Percentiles rank a stretch among this genome's conserved stretches.
Evolutionary conservation across 805 yeast species (phyloP).

Genomic region (Candida ponderosae): DNA sequence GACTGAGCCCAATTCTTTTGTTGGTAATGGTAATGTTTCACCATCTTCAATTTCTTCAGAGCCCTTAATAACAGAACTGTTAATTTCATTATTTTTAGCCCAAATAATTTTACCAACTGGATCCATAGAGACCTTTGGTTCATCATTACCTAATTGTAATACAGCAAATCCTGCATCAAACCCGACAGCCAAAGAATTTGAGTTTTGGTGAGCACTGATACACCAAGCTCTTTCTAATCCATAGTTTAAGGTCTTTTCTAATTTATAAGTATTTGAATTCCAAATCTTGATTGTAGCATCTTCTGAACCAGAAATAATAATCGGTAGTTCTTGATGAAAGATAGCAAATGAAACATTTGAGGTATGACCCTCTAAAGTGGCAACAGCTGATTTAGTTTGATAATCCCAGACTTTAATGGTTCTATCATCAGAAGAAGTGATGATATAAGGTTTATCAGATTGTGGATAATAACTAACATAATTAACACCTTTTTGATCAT

Average conservation of each 20-base stretch:
- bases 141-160: conserved; percentile 85
- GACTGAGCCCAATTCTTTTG: conserved; percentile 89
- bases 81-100: conserved; percentile 82
- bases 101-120: conserved; percentile 85
- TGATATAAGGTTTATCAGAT: conserved; percentile 92
- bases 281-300: conserved; percentile 92
- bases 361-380: conserved; percentile 88
- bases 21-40: conserved; percentile 65
- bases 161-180: conserved; percentile 93
- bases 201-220: conserved; percentile 60
- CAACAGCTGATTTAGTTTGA: conserved; percentile 93
- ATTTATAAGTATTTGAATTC: conserved; percentile 90
- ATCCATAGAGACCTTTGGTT: conserved; percentile 91
- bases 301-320: conserved; percentile 93
- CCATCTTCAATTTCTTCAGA: conserved; percentile 68
- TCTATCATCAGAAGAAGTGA: conserved; percentile 86
- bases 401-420: conserved; percentile 92
- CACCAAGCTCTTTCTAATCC: conserved; percentile 98
- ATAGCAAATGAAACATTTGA: conserved; percentile 94
- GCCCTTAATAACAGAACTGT: conserved; percentile 72
- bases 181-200: conserved; percentile 83
- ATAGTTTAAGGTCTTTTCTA: conserved; percentile 85
- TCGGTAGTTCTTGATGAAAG: conserved; percentile 95
- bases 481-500: conserved; percentile 90
- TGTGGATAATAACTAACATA: conserved; percentile 96